phyloP scores from a whole-genome alignment of 2,329 filamentous ascomycete species.

The Neonectria coccinea region DNA sequence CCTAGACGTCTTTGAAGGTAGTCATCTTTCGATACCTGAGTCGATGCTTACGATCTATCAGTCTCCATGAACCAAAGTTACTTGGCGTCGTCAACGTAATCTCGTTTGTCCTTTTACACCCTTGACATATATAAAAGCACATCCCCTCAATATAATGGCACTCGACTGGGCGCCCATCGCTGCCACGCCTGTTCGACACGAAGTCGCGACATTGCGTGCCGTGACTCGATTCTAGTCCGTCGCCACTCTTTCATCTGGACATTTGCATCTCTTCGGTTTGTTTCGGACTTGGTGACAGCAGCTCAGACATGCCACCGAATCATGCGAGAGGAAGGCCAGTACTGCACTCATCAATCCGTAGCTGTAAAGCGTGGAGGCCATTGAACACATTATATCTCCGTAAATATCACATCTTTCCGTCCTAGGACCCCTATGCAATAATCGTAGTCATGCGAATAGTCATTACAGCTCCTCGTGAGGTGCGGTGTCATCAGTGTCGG shows the following conservation, averaged over 20 bases:
- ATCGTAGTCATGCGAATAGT: constrained; percentile 19
- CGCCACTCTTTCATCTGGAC: neutral
- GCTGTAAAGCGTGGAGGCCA: constrained; percentile 6
- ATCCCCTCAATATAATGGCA: neutral
- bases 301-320: neutral
- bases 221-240: neutral
- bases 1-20: neutral
- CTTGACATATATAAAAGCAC: neutral
- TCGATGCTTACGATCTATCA: neutral
- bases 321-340: no score
- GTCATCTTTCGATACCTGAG: neutral
- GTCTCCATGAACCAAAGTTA: neutral
- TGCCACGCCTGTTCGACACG: neutral
- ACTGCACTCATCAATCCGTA: neutral
- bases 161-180: neutral
- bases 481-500: constrained; percentile 66
- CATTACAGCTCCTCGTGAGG: constrained; percentile 71
- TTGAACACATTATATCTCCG: constrained; percentile 10
- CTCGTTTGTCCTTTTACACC: neutral
- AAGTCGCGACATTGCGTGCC: neutral
- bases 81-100: neutral
- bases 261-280: no score
- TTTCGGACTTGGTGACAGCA: neutral
- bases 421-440: constrained; percentile 23
- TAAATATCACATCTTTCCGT: constrained; percentile 18